Conservation (phyloP, 2,329 filamentous ascomycete species). For the Nigrospora oryzae region DNA sequence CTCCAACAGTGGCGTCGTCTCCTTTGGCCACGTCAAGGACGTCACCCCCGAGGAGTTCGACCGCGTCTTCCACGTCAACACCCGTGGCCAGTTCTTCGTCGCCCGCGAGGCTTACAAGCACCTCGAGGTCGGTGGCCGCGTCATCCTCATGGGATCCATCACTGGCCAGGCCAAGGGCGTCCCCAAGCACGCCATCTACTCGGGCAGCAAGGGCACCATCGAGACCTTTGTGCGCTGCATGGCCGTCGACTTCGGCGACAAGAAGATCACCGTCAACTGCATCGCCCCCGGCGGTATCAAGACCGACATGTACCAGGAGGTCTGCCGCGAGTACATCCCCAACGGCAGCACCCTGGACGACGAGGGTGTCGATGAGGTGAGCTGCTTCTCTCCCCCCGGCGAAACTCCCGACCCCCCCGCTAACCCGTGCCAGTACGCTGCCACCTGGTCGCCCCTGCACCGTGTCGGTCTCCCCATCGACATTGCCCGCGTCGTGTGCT, state of each 20-base stretch:
- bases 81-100: slow-evolving; percentile 64
- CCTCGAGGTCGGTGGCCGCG: slow-evolving; percentile 57
- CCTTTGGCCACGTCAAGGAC: slow-evolving; percentile 60
- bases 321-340: slow-evolving; percentile 57
- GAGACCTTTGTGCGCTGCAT: slow-evolving; percentile 71
- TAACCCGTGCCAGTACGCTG: slow-evolving; percentile 38
- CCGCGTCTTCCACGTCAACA: slow-evolving; percentile 61
- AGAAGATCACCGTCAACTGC: slow-evolving; percentile 60
- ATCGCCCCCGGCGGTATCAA: slow-evolving; percentile 61
- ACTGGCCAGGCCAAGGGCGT: slow-evolving; percentile 60
- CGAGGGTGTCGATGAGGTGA: slow-evolving; percentile 50
- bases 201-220: slow-evolving; percentile 66
- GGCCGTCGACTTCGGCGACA: slow-evolving; percentile 61
- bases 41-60: slow-evolving; percentile 65
- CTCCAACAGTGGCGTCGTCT: slow-evolving; percentile 63
- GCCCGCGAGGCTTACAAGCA: slow-evolving; percentile 63
- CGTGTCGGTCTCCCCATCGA: slow-evolving; percentile 61
- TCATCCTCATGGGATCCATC: slow-evolving; percentile 69
- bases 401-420: not conserved
- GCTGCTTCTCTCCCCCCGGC: slow-evolving; percentile 2
- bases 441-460: slow-evolving; percentile 55
- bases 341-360: slow-evolving; percentile 44
- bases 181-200: slow-evolving; percentile 65
- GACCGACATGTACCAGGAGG: slow-evolving; percentile 60
- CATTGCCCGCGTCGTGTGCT: slow-evolving; percentile 56